These are phyloP conservation scores for Pythium phragmitis DNA, from an alignment of 352 stramenopile genomes.

Conservation along the genomic window DNA sequence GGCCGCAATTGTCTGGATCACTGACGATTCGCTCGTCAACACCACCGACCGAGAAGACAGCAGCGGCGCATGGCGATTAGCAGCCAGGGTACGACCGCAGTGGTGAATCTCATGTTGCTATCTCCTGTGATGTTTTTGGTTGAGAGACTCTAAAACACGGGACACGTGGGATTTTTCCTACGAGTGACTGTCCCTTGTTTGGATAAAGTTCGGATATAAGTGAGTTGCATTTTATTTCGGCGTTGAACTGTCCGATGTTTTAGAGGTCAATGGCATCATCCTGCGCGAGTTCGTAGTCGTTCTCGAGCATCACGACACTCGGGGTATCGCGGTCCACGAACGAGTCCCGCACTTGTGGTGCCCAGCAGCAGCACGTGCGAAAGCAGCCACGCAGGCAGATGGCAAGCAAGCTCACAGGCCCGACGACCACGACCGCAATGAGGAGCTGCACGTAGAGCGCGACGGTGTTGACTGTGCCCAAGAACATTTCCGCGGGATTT, in stretches of 20 bases:
- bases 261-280: slow-evolving; percentile 5
- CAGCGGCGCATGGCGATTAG: not conserved
- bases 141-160: not conserved
- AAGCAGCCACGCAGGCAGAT: slow-evolving; percentile 12
- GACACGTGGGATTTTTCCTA: not conserved
- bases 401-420: slow-evolving; percentile 13
- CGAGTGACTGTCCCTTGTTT: too few species aligned
- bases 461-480: slow-evolving; percentile 24
- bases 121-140: too few species aligned
- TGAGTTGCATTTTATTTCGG: too few species aligned
- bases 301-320: not conserved
- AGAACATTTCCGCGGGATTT: slow-evolving; percentile 19
- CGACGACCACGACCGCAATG: slow-evolving; percentile 15
- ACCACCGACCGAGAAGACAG: not conserved
- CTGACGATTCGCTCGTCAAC: not conserved
- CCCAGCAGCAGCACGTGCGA: slow-evolving; percentile 7
- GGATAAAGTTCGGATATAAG: not conserved
- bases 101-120: too few species aligned
- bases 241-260: not conserved
- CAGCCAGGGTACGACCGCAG: not conserved
- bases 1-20: slow-evolving; percentile 4
- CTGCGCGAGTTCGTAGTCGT: not conserved
- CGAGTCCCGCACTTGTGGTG: not conserved
- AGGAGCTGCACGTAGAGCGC: slow-evolving; percentile 18
- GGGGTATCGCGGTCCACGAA: not conserved